Base-by-base conservation (phyloP, 768 basidiomycete genomes). In the Polyporus arcularius region DNA sequence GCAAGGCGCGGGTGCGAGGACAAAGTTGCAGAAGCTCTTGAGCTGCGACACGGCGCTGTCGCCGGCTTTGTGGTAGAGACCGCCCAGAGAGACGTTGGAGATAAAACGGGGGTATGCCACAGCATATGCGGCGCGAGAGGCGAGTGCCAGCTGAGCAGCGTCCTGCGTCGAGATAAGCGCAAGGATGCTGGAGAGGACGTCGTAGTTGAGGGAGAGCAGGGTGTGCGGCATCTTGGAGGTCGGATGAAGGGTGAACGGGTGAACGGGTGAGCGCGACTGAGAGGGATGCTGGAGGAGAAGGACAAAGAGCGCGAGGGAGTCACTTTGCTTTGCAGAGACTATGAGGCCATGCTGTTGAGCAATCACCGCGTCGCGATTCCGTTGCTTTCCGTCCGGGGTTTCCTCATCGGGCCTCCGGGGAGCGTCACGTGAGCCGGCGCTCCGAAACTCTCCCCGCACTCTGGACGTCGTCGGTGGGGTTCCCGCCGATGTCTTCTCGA, bases 91-190 rank as follows among this genome's bases (percentile, higher is more conserved):
- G 55, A 63, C 53, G 40, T 67, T 58, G 30, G 63, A 57, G 28
- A 67, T 47, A 35, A 67, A 58, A 21, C 63, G 66, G 40, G 66
- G 63, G 35, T 64, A 46, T 15, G 66, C 66, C 10, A 62, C 42
- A 3, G 48, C 58, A 42, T 67, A 67, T 55, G 60, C 63, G 14
- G 54, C 46, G 39, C 58, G 66, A 2, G 53, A 64, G 12, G 66
- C 57, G 15, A 64, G 55, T 10, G 60, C 60, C 49, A 67, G 63
- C 53, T 58, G 57, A 12, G 54, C 39, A 18, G 66, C 66, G 51
- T 64, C 66, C 40, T 40, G 54, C 1, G 56, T 16, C 38, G 63
- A 54, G 40, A 67, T 39, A 12, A 60, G 58, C 10, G 49, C 16
- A n/a, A 67, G 58, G 28, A 67, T 51, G 45, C 49, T 46, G 5